Base-by-base conservation (phyloP, 345 rosid genomes). In the Clarkia xantiana region DNA sequence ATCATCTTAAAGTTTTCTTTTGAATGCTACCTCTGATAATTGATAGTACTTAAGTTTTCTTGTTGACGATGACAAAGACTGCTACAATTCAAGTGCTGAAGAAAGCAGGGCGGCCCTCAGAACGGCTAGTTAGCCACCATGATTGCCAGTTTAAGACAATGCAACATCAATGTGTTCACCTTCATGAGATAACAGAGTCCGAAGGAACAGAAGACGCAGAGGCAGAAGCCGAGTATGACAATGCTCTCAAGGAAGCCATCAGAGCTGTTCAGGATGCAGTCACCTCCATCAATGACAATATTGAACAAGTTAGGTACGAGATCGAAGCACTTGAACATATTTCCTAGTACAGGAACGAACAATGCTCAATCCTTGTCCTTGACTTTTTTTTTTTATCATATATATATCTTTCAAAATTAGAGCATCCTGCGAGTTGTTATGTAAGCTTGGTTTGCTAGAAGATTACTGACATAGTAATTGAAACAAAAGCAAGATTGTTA, bases 191-290 rank as follows among this genome's bases (percentile, higher is more conserved):
- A 63, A 85, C 94, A 0, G 94, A 79, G 66, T 86, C 74, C 2
- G 68, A 61, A 6, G 95, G 91, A 57, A 90, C 94, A n/a, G 91
- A 86, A 65, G 95, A 80, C 60, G 95, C 82, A 5, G 95, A 90
- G 57, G 91, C 88, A 3, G 87, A 83, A 68, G 91, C 94, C 2
- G 86, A 78, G 64, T 80, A 64, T 44, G 95, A 85, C 51, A 82
- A 80, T 62, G 90, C 82, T 49, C 67, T 85, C 14, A 89, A 82
- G 48, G 91, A 82, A 75, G 95, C 97, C 50, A 85, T 89, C 52
- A 72, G 82, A 77, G 88, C 87, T 1, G 79, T 82, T 58, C 94
- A 89, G 67, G 94, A 79, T 40, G 80, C 84, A 29, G 91, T 89
- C 20, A 80, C 80, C 52, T 53, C 76, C 63, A 89, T 89, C 56